A percentile compares a stretch with the other conserved stretches of the same genome.
These are phyloP conservation scores for Cryomyces minteri DNA, from an alignment of 495 filamentous ascomycete species.

Conservation along the genomic window DNA sequence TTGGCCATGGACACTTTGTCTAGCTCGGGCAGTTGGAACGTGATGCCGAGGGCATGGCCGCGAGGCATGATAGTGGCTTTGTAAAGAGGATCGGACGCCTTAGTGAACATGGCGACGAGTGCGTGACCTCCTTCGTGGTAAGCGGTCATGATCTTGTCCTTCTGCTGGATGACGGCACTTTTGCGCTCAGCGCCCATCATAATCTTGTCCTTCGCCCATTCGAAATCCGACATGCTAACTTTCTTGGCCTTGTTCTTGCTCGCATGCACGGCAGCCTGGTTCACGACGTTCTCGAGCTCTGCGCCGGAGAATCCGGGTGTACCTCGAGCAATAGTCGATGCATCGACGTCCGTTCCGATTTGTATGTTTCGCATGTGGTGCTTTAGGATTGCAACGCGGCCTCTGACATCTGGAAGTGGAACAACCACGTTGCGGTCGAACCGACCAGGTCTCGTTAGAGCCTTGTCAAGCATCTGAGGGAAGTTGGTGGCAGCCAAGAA, in stretches of 20 bases:
- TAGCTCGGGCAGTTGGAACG: conserved; percentile 69
- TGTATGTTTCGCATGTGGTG: conserved; percentile 84
- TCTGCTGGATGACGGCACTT: conserved; percentile 70
- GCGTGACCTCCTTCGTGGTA: conserved; percentile 97
- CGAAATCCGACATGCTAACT: conserved; percentile 66
- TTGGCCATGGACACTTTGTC: conserved; percentile 69
- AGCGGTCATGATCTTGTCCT: conserved; percentile 77
- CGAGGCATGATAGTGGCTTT: conserved; percentile 94
- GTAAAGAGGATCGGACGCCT: conserved; percentile 57
- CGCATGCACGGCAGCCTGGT: conserved; percentile 86
- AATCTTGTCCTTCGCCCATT: conserved; percentile 96
- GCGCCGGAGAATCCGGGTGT: conserved; percentile 89
- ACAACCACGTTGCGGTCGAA: conserved; percentile 87
- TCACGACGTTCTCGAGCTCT: conserved; percentile 88
- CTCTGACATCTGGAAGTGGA: conserved; percentile 84
- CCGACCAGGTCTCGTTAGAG: conserved; percentile 79
- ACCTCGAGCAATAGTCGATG: conserved; percentile 61
- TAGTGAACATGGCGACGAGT: conserved; percentile 66
- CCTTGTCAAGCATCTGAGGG: conserved; percentile 83
- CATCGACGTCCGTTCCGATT: conserved; percentile 57
- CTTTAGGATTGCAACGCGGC: conserved; percentile 75
- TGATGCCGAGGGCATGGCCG: conserved; percentile 69
- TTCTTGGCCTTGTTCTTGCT: conserved; percentile 55
- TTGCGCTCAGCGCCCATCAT: conserved; percentile 90
- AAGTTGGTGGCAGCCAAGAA: conserved; percentile 94